These are phyloP conservation scores for Rhexocercosporidium sp. DNA, from an alignment of 2,329 filamentous ascomycete species.

Conservation along the genomic window DNA sequence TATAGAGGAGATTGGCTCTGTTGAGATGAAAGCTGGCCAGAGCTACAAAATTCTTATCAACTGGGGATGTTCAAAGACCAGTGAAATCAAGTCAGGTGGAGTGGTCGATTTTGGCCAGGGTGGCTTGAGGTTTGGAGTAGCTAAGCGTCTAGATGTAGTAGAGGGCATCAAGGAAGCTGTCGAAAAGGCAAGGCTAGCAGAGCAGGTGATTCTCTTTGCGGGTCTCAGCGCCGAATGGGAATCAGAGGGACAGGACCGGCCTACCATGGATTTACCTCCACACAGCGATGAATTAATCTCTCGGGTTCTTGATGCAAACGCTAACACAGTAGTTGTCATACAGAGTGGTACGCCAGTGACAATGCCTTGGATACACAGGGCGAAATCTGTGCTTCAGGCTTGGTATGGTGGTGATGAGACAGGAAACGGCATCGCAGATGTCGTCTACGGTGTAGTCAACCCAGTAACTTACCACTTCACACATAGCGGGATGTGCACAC, in stretches of 20 bases:
- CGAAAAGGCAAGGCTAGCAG: neutral
- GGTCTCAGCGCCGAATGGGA: slow-evolving; percentile 49
- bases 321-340: no score
- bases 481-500: no score
- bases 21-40: slow-evolving; percentile 37
- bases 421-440: no score
- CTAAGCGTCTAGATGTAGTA: slow-evolving; percentile 45
- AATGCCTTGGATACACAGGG: no score
- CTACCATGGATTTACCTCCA: slow-evolving; percentile 35
- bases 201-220: slow-evolving; percentile 67
- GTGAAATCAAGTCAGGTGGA: slow-evolving; percentile 57
- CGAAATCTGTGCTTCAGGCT: no score
- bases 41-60: slow-evolving; percentile 43
- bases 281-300: slow-evolving; percentile 47
- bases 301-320: slow-evolving; percentile 56
- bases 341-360: no score
- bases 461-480: no score
- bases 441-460: no score
- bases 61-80: slow-evolving; percentile 53
- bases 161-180: slow-evolving; percentile 1
- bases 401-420: no score
- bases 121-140: slow-evolving; percentile 66
- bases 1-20: slow-evolving; percentile 37
- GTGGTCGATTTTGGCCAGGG: slow-evolving; percentile 53
- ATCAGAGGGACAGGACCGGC: slow-evolving; percentile 37